Base-by-base conservation (phyloP, 805 yeast species). In the Pichia cephalocereana region DNA sequence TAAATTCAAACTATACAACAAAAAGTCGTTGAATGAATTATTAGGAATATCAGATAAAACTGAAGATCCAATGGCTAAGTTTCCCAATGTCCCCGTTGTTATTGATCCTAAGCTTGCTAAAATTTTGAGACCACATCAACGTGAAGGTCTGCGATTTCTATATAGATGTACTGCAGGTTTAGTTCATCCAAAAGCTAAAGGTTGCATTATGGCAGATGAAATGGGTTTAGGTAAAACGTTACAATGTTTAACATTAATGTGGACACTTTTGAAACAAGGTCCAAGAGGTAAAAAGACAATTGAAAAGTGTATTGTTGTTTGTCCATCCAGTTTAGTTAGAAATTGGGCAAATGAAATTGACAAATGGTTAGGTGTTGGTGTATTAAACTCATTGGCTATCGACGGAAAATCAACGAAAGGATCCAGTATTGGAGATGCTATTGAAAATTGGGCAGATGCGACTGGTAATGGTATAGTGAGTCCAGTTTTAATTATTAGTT, bases 161-260 rank as follows among this genome's bases (percentile, higher is more conserved):
- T 93, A 89, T 59, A 69, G 90, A 47, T 91, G 99, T 65, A 88
- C 95, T 0, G 76, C 96, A 1, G 99, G 99, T 0, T 66, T 90
- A 34, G 76, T 83, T 28, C 88, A 84, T 61, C 76, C 87, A 8
- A 72, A 83, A 34, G 97, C 97, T 0, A 80, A 84, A 59, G 99
- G 99, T 3, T 91, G 97, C 61, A 91, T 91, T 45, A 91, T 91
- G 98, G 99, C 99, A 0, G 99, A 93, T 64, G 98, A 91, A 57
- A 93, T 93, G 99, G 99, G 99, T 1, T 70, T 93, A 18, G 96
- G 96, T 2, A 86, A 86, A 58, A 90, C 98, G 0, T 66, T 93
- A 39, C 90, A 83, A 77, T 91, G 98, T 64, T 75, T 91, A 34
- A 74, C 96, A 0, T 70, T 91, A 32, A 75, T 90, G 86, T 91